Percentiles rank a stretch among this genome's conserved stretches.
phyloP scores from a whole-genome alignment of 768 basidiomycete genomes.

The Daedaleopsis sinensis region DNA sequence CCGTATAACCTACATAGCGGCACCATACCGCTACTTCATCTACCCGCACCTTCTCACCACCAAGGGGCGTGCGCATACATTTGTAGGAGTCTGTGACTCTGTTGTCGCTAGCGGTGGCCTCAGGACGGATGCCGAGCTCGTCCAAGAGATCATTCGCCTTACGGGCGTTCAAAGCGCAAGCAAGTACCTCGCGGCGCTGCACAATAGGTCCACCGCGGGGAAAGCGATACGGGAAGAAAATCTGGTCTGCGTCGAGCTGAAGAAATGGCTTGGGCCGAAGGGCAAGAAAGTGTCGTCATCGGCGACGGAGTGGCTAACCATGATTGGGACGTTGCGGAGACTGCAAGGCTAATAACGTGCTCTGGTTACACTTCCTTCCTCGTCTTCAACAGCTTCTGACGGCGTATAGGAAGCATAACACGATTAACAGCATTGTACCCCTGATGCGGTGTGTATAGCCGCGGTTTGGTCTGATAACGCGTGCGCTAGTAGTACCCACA shows the following conservation, averaged over 20 bases:
- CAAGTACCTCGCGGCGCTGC: conserved; percentile 51
- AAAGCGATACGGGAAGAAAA: conserved; percentile 12
- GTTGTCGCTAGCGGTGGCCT: conserved; percentile 15
- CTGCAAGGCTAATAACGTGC: too few relatives aligned
- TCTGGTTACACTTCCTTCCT: too few relatives aligned
- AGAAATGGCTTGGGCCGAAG: conserved; percentile 44
- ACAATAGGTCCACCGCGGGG: conserved; percentile 33
- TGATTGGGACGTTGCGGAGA: too few relatives aligned
- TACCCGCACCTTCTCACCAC: conserved; percentile 58
- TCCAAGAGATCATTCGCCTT: conserved; percentile 36
- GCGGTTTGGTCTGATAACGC: too few relatives aligned
- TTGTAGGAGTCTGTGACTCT: conserved; percentile 52
- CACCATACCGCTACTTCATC: conserved; percentile 66
- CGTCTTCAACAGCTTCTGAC: too few relatives aligned
- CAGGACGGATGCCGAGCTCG: conserved; percentile 10
- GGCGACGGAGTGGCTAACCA: too few relatives aligned
- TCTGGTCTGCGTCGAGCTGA: not conserved
- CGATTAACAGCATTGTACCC: too few relatives aligned
- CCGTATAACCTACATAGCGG: conserved; percentile 60
- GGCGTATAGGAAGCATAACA: too few relatives aligned
- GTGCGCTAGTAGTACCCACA: too few relatives aligned
- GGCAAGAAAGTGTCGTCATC: not conserved
- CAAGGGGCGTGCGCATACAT: conserved; percentile 74
- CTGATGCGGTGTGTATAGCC: too few relatives aligned
- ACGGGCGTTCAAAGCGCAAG: conserved; percentile 46